These are phyloP conservation scores for Agaricus subrufescens DNA, from an alignment of 768 basidiomycete genomes.

Conservation along the genomic window DNA sequence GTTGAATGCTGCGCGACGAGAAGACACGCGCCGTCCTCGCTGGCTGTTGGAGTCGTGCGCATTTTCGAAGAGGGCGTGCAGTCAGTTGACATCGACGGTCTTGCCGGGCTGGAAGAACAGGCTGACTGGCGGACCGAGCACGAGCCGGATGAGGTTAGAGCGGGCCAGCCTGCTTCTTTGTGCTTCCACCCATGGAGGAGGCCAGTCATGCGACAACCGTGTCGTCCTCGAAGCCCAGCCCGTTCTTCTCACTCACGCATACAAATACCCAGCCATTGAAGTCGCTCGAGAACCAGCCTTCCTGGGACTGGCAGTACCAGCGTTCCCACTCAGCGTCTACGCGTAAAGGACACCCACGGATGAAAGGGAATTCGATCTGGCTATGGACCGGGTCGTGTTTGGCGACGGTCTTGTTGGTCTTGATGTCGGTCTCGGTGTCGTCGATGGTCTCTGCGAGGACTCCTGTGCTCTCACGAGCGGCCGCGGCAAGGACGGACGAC, in stretches of 20 bases:
- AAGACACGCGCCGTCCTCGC: too few species aligned
- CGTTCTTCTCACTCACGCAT: slow-evolving; percentile 6
- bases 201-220: slow-evolving; percentile 7
- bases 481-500: slow-evolving; percentile 26
- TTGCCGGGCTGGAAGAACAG: neutral
- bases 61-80: too few species aligned
- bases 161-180: slow-evolving; percentile 3
- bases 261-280: slow-evolving; percentile 6
- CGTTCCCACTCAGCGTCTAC: neutral
- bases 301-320: neutral
- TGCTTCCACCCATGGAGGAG: slow-evolving; percentile 1
- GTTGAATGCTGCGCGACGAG: too few species aligned
- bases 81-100: too few species aligned
- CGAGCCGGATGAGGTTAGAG: slow-evolving; percentile 8
- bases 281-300: neutral
- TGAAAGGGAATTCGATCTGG: slow-evolving; percentile 9
- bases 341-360: neutral
- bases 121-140: slow-evolving; percentile 5
- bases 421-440: slow-evolving; percentile 10
- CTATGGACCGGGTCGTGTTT: slow-evolving; percentile 6
- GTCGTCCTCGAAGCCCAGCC: neutral
- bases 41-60: too few species aligned
- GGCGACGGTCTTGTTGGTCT: slow-evolving; percentile 6
- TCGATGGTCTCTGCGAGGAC: slow-evolving; percentile 6
- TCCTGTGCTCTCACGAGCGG: neutral